Evolutionary conservation across 805 yeast genomes (phyloP).

Genomic region (Lipomyces starkeyi): DNA sequence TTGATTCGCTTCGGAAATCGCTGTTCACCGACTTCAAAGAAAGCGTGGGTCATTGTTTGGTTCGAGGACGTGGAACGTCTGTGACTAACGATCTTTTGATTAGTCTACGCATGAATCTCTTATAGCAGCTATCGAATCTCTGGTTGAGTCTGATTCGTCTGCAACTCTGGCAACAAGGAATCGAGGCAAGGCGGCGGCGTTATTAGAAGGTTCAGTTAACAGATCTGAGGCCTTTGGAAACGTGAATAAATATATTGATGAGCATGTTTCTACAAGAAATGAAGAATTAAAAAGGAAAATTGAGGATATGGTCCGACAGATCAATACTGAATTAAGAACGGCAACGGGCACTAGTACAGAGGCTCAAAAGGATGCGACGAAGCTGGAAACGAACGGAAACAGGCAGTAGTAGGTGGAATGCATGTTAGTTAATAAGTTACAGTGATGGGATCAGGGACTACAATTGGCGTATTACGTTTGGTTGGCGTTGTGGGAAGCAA

Average conservation of each 20-base stretch:
- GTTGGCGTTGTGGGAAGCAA: background rate
- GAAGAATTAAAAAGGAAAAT: conserved; percentile 17
- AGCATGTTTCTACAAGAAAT: conserved; percentile 22
- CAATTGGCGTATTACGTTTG: background rate
- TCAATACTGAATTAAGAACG: conserved; percentile 16
- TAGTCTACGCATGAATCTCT: conserved; percentile 19
- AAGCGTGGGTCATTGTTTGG: conserved; percentile 26
- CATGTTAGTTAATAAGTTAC: background rate
- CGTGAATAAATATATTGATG: conserved; percentile 36
- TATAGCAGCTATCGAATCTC: conserved; percentile 23
- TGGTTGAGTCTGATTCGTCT: conserved; percentile 21
- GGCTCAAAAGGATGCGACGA: background rate
- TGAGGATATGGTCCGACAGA: conserved; percentile 23
- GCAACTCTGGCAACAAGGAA: conserved; percentile 30
- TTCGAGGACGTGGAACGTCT: background rate
- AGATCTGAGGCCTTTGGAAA: conserved; percentile 35
- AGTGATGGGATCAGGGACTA: background rate
- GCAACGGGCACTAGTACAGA: conserved; percentile 8
- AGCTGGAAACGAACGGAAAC: background rate
- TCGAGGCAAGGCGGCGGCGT: conserved; percentile 38
- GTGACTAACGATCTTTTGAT: background rate
- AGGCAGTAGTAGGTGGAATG: background rate
- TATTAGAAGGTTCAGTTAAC: conserved; percentile 38
- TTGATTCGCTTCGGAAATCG: conserved; percentile 37
- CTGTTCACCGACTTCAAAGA: conserved; percentile 33